Evolutionary conservation across 2,329 filamentous ascomycete genomes (phyloP), one percentile per base, ranked within the genome.

Genomic region (Hirsutella minnesotensis): DNA sequence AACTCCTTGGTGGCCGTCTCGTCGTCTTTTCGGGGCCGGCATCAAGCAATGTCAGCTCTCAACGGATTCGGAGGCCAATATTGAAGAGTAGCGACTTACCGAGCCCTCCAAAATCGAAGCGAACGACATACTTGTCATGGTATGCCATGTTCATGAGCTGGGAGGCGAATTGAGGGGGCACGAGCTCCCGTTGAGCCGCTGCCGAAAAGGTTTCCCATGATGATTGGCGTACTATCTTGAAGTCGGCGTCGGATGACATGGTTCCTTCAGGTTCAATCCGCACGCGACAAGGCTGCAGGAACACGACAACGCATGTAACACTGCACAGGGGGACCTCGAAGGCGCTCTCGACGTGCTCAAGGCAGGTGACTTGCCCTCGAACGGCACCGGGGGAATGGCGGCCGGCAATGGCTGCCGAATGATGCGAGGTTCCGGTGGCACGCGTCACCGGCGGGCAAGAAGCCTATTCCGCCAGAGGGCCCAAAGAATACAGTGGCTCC

Each of bases 41-140:
- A 18, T n/a, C n/a, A n/a, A 18, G 16, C 24, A 30, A 13, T 31
- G 27, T 38, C 8, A 31, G n/a, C 5, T 9, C n/a, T n/a, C 31
- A 2, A 16, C 15, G 5, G 20, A 13, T n/a, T 3, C 3, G 18
- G 15, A n/a, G 18, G 16, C 8, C 15, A n/a, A 27, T 21, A 31
- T n/a, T 18, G 5, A 9, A 5, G 16, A 4, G 15, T 16, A 34
- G n/a, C 13, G 12, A 15, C 58, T 36, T 42, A 66, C 64, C 61
- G 36, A 57, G 46, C 16, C 56, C 51, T 8, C 47, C 50, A 38
- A 64, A 66, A 44, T 66, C 62, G 35, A 63, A 66, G 30, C 56
- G 44, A 18, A 66, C 54, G 47, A 66, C 63, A 51, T 66, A 66
- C 46, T 65, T 65, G 51, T 65, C 62, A 41, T 65, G 60, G 49